Evolutionary conservation across 2,329 filamentous ascomycete species (phyloP).

Genomic region (Alternaria consortialis): DNA sequence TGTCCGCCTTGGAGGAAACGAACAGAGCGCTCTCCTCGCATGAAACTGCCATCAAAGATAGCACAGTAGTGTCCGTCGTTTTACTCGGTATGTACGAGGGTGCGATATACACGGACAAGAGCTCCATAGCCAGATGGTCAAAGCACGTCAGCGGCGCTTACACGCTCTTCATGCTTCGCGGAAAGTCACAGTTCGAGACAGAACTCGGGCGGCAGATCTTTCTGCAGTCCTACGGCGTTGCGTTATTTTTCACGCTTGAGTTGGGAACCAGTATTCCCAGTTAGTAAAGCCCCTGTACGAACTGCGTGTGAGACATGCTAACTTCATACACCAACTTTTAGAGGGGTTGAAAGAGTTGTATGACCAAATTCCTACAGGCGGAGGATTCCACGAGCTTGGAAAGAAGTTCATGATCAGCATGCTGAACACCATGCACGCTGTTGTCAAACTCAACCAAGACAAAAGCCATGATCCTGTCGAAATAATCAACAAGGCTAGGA

Average conservation of each 20-base stretch:
- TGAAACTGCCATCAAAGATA: slow-evolving; percentile 32
- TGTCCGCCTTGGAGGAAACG: slow-evolving; percentile 33
- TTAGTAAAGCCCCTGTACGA: not conserved
- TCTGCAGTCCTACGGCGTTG: slow-evolving; percentile 40
- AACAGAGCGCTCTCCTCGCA: slow-evolving; percentile 33
- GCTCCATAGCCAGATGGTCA: slow-evolving; percentile 43
- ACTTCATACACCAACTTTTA: slow-evolving; percentile 17
- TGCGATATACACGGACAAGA: slow-evolving; percentile 36
- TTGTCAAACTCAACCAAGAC: slow-evolving; percentile 34
- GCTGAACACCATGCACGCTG: slow-evolving; percentile 30
- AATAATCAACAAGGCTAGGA: slow-evolving; percentile 23
- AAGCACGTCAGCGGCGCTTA: slow-evolving; percentile 47
- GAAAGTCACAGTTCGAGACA: slow-evolving; percentile 34
- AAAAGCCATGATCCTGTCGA: slow-evolving; percentile 24
- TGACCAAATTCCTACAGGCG: slow-evolving; percentile 8
- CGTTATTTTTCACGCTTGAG: slow-evolving; percentile 35
- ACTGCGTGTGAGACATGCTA: not conserved
- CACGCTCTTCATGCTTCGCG: slow-evolving; percentile 44
- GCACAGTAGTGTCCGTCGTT: slow-evolving; percentile 42
- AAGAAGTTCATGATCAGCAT: slow-evolving; percentile 32
- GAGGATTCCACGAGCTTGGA: slow-evolving; percentile 13
- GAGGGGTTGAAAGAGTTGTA: slow-evolving; percentile 34
- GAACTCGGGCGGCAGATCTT: slow-evolving; percentile 37
- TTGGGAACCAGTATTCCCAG: slow-evolving; percentile 13
- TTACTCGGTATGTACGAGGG: slow-evolving; percentile 48